Base-by-base conservation (phyloP, 345 rosid species). In the Reutealis trisperma region DNA sequence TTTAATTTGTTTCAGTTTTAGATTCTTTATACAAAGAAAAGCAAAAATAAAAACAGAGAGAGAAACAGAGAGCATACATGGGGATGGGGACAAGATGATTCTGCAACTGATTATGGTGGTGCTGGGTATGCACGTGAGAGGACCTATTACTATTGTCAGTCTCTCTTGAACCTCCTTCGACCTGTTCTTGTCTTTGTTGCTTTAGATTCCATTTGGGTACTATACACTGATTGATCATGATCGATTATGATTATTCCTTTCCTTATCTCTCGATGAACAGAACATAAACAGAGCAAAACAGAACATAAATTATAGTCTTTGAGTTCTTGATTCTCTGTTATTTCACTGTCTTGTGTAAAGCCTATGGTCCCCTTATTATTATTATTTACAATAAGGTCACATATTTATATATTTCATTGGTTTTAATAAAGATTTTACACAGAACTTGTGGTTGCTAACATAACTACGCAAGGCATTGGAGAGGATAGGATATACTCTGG, bases 171-270 rank as follows among this genome's bases (percentile, higher is more conserved):
- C 41, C 83, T 59, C 30, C 83, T 67, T 74, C 76, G 70, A 77
- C 67, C 41, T 75, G 81, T 76, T 80, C 81, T 51, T 82, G 88
- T 79, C 78, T 64, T 69, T 69, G 86, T 12, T 61, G 82, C 68
- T 54, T 78, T 70, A 75, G 79, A 65, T 84, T 82, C 83, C 83
- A 87, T 65, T 76, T 81, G 75, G 87, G 80, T 64, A 75, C 88
- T 41, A 62, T 54, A 52, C 79, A 76, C 45, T 87, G 75, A 81
- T 81, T 85, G 82, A 79, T 87, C 45, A 71, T 66, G 81, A 25
- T 27, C 51, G 67, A 41, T 22, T 34, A 57, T 63, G 30, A 62
- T 66, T 70, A 14, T 63, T 76, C 41, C 21, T 12, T 70, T 60
- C 2, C 77, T 42, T 72, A 74, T 63, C 47, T 65, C 71, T 9